Evolutionary conservation across 2,329 filamentous ascomycete species (phyloP).

Genomic region (Fusarium sp.): DNA sequence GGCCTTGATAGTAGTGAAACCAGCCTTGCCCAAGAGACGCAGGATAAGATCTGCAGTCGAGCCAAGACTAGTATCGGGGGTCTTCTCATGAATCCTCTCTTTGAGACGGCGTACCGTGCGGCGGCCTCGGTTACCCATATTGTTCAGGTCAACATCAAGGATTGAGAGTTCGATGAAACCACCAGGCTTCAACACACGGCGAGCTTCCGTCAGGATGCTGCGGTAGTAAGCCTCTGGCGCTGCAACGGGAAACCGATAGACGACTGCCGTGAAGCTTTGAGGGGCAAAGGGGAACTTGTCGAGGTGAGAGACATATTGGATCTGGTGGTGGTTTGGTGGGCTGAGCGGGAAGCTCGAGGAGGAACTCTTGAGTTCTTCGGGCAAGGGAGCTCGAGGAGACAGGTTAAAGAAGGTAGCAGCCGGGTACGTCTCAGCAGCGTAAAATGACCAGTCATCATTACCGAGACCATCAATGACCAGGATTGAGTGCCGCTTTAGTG

Average conservation of each 20-base stretch:
- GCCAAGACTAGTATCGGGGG: slow-evolving; percentile 73
- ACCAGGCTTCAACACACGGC: slow-evolving; percentile 83
- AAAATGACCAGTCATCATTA: slow-evolving; percentile 92
- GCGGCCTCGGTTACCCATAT: slow-evolving; percentile 82
- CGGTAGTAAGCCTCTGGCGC: slow-evolving; percentile 78
- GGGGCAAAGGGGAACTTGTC: slow-evolving; percentile 82
- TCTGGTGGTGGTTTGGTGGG: slow-evolving; percentile 82
- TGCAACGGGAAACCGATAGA: slow-evolving; percentile 83
- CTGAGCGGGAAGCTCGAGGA: slow-evolving; percentile 67
- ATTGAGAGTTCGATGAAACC: slow-evolving; percentile 86
- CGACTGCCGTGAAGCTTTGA: slow-evolving; percentile 82
- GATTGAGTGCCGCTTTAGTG: slow-evolving; percentile 70
- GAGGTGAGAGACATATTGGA: slow-evolving; percentile 75
- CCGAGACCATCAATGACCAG: slow-evolving; percentile 87
- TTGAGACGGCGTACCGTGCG: slow-evolving; percentile 80
- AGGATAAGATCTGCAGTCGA: slow-evolving; percentile 75
- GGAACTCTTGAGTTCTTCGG: slow-evolving; percentile 60
- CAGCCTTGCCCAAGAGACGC: slow-evolving; percentile 76
- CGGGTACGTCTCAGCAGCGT: slow-evolving; percentile 85
- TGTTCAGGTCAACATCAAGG: slow-evolving; percentile 85
- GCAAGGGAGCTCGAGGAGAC: slow-evolving; percentile 70
- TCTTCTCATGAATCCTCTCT: slow-evolving; percentile 75
- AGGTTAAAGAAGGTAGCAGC: slow-evolving; percentile 84
- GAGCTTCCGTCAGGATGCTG: slow-evolving; percentile 81
- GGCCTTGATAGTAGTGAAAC: slow-evolving; percentile 81